Evolutionary conservation across 2,329 filamentous ascomycete species (phyloP).

Genomic region (Alternaria sp.): DNA sequence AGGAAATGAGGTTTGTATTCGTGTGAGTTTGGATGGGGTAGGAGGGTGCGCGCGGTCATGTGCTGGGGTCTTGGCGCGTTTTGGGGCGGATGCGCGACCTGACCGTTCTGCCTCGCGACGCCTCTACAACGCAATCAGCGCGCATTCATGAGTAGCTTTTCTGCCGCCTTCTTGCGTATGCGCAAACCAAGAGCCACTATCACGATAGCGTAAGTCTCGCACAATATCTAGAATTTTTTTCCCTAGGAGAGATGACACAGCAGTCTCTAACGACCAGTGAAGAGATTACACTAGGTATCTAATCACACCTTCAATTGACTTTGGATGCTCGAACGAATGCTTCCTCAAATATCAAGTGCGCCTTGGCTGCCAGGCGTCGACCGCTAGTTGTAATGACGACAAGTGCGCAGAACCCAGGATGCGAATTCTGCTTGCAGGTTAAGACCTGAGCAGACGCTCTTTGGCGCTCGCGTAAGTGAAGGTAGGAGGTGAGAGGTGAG

Average conservation of each 20-base stretch:
- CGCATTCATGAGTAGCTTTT: background rate
- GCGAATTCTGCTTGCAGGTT: background rate
- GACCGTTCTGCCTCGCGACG: background rate
- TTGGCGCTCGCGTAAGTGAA: background rate
- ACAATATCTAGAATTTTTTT: background rate
- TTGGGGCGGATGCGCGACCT: background rate
- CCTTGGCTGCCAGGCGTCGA: too few species aligned
- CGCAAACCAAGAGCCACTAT: too few species aligned
- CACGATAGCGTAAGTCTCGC: rapidly evolving
- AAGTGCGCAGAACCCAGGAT: too few species aligned
- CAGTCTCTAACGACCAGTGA: too few species aligned
- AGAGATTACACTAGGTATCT: too few species aligned
- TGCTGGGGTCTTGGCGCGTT: constrained; percentile 16
- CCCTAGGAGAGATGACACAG: background rate
- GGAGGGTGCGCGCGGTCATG: constrained; percentile 16
- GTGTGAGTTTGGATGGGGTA: background rate
- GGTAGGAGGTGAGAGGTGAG: background rate
- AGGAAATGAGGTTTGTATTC: background rate
- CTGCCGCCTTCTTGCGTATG: rapidly evolving
- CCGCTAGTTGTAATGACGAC: too few species aligned
- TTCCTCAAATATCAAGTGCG: too few species aligned
- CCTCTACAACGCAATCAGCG: background rate
- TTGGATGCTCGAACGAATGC: too few species aligned
- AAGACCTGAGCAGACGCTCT: background rate
- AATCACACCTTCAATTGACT: too few species aligned